These are phyloP conservation scores for Suillus plorans DNA, from an alignment of 768 basidiomycete species.

Conservation along the genomic window DNA sequence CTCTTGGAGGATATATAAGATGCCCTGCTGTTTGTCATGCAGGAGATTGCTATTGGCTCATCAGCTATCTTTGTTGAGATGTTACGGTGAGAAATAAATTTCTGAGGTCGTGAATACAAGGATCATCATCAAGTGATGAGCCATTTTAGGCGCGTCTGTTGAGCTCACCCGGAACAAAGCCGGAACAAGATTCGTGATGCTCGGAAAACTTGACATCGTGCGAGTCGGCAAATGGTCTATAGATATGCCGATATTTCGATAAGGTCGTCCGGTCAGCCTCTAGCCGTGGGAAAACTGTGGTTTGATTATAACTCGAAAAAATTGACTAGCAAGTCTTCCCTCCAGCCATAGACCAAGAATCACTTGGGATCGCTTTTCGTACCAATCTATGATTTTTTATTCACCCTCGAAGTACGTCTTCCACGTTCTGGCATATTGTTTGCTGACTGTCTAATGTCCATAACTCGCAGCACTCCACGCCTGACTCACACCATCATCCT, in stretches of 20 bases:
- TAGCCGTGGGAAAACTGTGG: constrained; percentile 9
- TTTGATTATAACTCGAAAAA: constrained; percentile 5
- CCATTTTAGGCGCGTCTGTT: background rate
- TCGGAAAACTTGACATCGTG: background rate
- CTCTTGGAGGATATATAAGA: constrained; percentile 30
- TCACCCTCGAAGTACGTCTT: constrained; percentile 32
- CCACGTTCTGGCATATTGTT: background rate
- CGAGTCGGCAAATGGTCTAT: background rate
- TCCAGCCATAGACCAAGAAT: constrained; percentile 13
- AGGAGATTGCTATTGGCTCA: background rate
- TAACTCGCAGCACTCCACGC: constrained; percentile 21
- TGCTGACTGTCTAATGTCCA: constrained; percentile 6
- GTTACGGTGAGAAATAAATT: constrained; percentile 1
- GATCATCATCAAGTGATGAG: background rate
- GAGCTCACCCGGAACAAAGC: background rate
- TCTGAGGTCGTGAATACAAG: background rate
- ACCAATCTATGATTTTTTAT: constrained; percentile 56
- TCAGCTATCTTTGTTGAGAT: background rate
- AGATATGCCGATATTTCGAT: background rate
- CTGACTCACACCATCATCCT: constrained; percentile 55
- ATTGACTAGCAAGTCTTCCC: constrained; percentile 15
- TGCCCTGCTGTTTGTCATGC: background rate
- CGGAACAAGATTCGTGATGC: background rate
- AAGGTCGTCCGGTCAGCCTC: background rate
- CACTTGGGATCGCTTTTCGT: constrained; percentile 16